Conservation (phyloP, 495 filamentous ascomycete genomes). For the Pyronema domesticum region DNA sequence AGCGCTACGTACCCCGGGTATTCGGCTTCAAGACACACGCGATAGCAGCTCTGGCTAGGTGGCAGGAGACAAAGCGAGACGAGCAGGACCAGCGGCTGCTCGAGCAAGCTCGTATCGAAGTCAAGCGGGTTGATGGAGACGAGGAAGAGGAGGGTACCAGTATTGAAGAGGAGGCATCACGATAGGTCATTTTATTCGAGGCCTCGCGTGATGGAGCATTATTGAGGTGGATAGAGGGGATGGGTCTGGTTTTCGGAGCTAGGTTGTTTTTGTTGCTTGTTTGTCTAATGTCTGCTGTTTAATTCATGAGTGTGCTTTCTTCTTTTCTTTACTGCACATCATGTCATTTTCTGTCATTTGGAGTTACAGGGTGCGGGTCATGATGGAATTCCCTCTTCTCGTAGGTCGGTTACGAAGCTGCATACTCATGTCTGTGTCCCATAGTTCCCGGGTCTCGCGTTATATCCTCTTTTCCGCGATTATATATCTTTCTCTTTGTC, state of each 20-base stretch:
- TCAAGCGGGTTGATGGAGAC: conserved; percentile 38
- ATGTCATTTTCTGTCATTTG: not conserved
- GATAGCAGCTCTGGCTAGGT: conserved; percentile 67
- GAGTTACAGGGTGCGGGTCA: not conserved
- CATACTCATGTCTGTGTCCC: no score
- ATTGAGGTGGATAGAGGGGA: not conserved
- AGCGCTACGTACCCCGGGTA: conserved; percentile 71
- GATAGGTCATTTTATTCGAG: not conserved
- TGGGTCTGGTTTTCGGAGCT: not conserved
- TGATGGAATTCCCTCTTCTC: not conserved
- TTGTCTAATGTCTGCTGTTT: not conserved
- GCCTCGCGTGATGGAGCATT: not conserved
- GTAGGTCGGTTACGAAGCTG: no score
- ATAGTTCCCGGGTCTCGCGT: no score
- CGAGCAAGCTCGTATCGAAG: conserved; percentile 35
- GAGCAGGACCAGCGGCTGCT: conserved; percentile 56
- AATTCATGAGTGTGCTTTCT: not conserved
- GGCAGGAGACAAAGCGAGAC: conserved; percentile 68
- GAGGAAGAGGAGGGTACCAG: conserved; percentile 34
- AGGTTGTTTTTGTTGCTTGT: not conserved
- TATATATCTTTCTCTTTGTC: not conserved
- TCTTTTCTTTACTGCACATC: not conserved
- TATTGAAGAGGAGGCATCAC: conserved; percentile 26
- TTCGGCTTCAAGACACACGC: conserved; percentile 95
- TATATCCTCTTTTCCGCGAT: not conserved